A percentile compares a stretch with the other conserved stretches of the same genome.
These are phyloP conservation scores for Clonostachys rosea DNA, from an alignment of 2,329 filamentous ascomycete species.

Conservation along the genomic window DNA sequence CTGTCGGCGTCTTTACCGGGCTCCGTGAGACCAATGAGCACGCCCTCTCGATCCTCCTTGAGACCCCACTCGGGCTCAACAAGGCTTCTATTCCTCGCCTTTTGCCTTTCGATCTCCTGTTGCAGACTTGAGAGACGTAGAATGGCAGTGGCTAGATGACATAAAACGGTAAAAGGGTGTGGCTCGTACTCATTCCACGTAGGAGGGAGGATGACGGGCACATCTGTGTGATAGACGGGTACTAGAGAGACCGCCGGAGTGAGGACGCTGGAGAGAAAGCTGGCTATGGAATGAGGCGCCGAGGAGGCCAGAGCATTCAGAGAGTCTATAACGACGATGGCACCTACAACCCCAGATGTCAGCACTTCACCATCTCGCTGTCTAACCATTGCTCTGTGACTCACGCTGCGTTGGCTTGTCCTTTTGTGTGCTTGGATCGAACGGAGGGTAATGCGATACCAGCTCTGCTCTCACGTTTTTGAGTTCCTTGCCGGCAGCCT, in stretches of 20 bases:
- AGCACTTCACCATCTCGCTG: too few species aligned
- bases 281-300: constrained; percentile 52
- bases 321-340: constrained; percentile 74
- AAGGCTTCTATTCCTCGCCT: constrained; percentile 71
- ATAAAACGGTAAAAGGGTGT: constrained; percentile 65
- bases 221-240: constrained; percentile 77
- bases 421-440: constrained; percentile 27
- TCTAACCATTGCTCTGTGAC: constrained; percentile 8
- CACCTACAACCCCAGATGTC: constrained; percentile 38
- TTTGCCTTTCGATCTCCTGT: constrained; percentile 70
- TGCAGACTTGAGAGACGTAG: constrained; percentile 68
- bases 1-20: constrained; percentile 27
- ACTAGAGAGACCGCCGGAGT: constrained; percentile 67
- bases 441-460: constrained; percentile 37
- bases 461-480: constrained; percentile 57
- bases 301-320: constrained; percentile 61
- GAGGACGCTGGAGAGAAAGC: constrained; percentile 67
- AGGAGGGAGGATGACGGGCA: constrained; percentile 50
- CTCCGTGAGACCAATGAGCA: constrained; percentile 61
- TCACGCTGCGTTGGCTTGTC: constrained; percentile 36
- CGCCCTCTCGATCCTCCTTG: constrained; percentile 70
- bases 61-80: constrained; percentile 77
- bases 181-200: constrained; percentile 55
- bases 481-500: constrained; percentile 54
- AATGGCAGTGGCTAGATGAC: constrained; percentile 85